Evolutionary conservation across 805 yeast genomes (phyloP), one percentile per base, ranked within the genome.

Genomic region (Candida germanica): DNA sequence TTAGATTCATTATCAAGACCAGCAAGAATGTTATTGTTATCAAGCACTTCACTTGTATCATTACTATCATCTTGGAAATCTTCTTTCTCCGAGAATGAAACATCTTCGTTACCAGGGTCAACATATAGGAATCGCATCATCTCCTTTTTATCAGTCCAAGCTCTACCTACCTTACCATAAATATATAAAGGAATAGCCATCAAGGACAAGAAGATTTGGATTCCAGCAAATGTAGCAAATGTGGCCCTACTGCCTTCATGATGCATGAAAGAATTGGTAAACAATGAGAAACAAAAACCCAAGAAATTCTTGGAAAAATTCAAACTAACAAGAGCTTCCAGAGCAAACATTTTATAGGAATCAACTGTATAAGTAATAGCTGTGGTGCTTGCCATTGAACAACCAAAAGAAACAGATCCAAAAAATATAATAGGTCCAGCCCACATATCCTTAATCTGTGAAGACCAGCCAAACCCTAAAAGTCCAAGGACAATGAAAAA

Each of bases 401-500:
- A 72, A 5, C 83, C 84, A 54, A 77, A 79, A 13, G 79, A 72
- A 22, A 77, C 58, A 28, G 76, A 56, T 0, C 79, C 81, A 45
- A 77, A 65, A 49, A 78, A 75, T 0, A 78, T 50, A 2, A 79
- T 67, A 1, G 83, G 83, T 1, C 73, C 83, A 35, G 73, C 60
- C 83, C 83, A 75, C 6, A 53, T 44, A 46, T 75, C 77, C 12
- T 60, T 47, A 4, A 53, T 62, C 15, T 62, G 53, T 0, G 77
- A 53, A 2, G 80, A 62, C 83, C 83, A 78, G 4, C 84, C 84
- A 49, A 73, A 79, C 4, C 83, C 84, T 66, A 79, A 71, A 29
- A 77, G 58, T 2, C 83, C 84, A 27, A 74, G 59, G 2, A 73
- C 38, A 8, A 74, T 42, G 38, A 67, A 53, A 13, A 75, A 70